These are phyloP conservation scores for Theileria annulata DNA, from an alignment of 169 alveolate genomes.

Conservation along the genomic window DNA sequence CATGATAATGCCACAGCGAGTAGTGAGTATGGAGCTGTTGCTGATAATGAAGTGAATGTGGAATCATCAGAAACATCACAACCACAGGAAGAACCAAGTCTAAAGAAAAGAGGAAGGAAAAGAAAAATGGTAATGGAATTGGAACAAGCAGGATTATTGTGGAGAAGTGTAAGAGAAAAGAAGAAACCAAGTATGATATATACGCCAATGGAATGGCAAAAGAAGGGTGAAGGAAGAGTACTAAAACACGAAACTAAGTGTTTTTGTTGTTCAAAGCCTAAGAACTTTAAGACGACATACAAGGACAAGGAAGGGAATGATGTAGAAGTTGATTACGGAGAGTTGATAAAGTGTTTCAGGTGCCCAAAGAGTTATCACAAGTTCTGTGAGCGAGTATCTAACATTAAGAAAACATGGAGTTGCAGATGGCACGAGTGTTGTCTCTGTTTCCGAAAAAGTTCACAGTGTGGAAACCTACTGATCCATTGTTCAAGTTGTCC, in stretches of 20 bases:
- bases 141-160: constrained; percentile 65
- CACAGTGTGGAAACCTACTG: constrained; percentile 87
- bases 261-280: constrained; percentile 85
- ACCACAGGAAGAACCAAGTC: constrained; percentile 16
- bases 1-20: constrained; percentile 53
- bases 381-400: constrained; percentile 78
- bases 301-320: constrained; percentile 75
- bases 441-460: constrained; percentile 85
- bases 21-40: constrained; percentile 36
- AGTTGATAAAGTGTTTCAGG: constrained; percentile 80
- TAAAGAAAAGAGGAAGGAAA: constrained; percentile 32
- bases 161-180: constrained; percentile 80
- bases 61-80: neutral
- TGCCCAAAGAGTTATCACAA: constrained; percentile 90
- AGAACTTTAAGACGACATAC: constrained; percentile 67
- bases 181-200: constrained; percentile 72
- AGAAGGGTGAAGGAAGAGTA: constrained; percentile 78
- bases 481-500: constrained; percentile 91
- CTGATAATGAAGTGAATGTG: constrained; percentile 12
- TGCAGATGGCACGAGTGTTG: constrained; percentile 93
- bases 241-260: constrained; percentile 85
- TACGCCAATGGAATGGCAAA: constrained; percentile 76
- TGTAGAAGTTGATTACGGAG: constrained; percentile 79
- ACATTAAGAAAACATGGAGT: constrained; percentile 81
- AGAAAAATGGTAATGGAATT: constrained; percentile 41